phyloP scores from a whole-genome alignment of 163 green algal species.

The Chloroidium sp. region DNA sequence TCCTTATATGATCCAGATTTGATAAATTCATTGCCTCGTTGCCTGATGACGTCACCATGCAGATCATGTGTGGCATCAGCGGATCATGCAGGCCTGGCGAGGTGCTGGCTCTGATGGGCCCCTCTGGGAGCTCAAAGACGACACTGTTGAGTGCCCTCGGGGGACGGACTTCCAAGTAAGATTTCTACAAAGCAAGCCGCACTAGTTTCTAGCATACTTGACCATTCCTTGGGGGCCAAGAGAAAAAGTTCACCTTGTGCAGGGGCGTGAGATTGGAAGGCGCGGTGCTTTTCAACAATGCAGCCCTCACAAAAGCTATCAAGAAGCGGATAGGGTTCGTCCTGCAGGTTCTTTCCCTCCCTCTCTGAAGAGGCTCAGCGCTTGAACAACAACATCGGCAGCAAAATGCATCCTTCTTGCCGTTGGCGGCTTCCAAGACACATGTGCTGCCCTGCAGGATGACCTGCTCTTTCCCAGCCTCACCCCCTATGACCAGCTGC shows the following conservation, averaged over 20 bases:
- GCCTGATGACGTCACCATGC: constrained; percentile 3
- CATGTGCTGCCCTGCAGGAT: constrained; percentile 42
- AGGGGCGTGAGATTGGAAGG: constrained; percentile 31
- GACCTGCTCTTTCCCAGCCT: constrained; percentile 74
- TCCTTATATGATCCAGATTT: too few species aligned
- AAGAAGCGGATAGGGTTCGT: constrained; percentile 62
- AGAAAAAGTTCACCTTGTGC: constrained; percentile 1
- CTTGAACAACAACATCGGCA: too few species aligned
- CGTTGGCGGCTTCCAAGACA: too few species aligned
- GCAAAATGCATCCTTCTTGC: too few species aligned
- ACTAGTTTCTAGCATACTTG: too few species aligned
- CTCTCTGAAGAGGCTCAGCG: too few species aligned
- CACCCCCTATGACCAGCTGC: constrained; percentile 86
- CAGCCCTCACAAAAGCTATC: constrained; percentile 31
- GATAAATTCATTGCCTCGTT: too few species aligned
- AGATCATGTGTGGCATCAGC: constrained; percentile 56
- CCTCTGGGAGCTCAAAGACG: background rate
- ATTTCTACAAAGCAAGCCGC: too few species aligned
- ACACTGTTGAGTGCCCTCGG: too few species aligned
- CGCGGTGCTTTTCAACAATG: constrained; percentile 38
- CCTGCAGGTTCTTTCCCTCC: constrained; percentile 28
- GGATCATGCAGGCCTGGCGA: constrained; percentile 53
- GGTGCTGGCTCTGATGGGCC: constrained; percentile 74
- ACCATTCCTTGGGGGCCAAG: too few species aligned
- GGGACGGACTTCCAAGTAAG: too few species aligned